Evolutionary conservation across 2,329 filamentous ascomycete genomes (phyloP), one percentile per base, ranked within the genome.

Genomic region (Microsporum canis): DNA sequence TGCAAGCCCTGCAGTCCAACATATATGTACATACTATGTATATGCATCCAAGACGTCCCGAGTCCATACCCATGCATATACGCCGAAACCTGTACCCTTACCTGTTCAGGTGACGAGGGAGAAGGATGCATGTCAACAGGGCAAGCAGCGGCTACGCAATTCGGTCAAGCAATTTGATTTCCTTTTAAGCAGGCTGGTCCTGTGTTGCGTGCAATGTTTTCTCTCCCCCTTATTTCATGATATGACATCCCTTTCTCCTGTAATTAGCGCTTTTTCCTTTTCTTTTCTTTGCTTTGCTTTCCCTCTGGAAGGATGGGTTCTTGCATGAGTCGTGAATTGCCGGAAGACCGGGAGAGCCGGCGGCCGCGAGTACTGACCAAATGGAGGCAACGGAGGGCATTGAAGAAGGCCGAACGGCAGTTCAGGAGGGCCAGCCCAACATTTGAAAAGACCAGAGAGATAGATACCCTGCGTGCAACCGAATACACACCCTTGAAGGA

Each of bases 401-500:
- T 60, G 49, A 58, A 59, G 12, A 61, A 62, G 33, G 61, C 55
- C 14, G 62, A 63, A 62, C 45, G 39, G 4, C 29, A 56, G 4
- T 63, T 63, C n/a, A 56, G 39, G 57, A 60, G 58, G 41, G 29
- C 60, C 10, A 47, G 59, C 34, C 60, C 62, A 27, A 55, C 45
- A 23, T 63, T 56, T 47, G 41, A 57, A 3, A 34, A 57, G 34
- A 63, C 62, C 27, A 14, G 27, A 12, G 33, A 57, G 31, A 51
- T 63, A 39, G 62, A 63, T 34, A 60, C 10, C 23, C 29, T 63
- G 60, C 62, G 62, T 38, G 14, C 56, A 47, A 60, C 36, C 27
- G 62, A 63, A 12, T 63, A 63, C 27, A 39, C 62, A 2, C 61
- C 62, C 10, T 34, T 63, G 4, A 60, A 63, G 12, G 60, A 53